phyloP scores from a whole-genome alignment of 306 rosid genomes.

The Leucaena leucocephala region DNA sequence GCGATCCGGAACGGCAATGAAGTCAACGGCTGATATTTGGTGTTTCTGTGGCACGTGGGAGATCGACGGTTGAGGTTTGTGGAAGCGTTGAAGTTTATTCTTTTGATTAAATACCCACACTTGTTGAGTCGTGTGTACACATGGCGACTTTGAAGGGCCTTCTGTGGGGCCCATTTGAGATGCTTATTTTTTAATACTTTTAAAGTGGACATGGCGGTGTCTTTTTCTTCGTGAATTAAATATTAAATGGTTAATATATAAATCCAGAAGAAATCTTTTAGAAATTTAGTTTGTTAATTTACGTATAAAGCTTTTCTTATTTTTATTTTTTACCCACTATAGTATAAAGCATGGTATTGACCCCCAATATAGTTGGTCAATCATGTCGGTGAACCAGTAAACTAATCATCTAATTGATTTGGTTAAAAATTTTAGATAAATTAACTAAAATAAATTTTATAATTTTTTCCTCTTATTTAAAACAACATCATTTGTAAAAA shows the following conservation, averaged over 20 bases:
- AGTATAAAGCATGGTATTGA: neutral
- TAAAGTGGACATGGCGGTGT: neutral
- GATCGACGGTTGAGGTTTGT: slow-evolving; percentile 40
- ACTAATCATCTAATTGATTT: too few relatives aligned
- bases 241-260: neutral
- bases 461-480: too few relatives aligned
- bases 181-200: neutral
- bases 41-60: neutral
- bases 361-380: too few relatives aligned
- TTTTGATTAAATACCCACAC: neutral
- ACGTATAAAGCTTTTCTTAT: neutral
- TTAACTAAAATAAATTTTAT: too few relatives aligned
- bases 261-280: neutral
- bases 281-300: neutral
- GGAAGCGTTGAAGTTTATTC: neutral
- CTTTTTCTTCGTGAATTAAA: neutral
- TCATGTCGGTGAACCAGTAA: too few relatives aligned
- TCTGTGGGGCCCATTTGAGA: neutral
- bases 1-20: slow-evolving; percentile 24
- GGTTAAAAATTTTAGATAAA: too few relatives aligned
- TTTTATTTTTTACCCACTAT: neutral
- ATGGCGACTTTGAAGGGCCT: neutral
- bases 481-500: too few relatives aligned
- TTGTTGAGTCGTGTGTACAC: neutral
- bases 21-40: slow-evolving; percentile 44